Percentiles rank a stretch among this genome's conserved stretches.
phyloP scores from a whole-genome alignment of 2,329 filamentous ascomycete genomes.

The Epichloe brachyelytri region DNA sequence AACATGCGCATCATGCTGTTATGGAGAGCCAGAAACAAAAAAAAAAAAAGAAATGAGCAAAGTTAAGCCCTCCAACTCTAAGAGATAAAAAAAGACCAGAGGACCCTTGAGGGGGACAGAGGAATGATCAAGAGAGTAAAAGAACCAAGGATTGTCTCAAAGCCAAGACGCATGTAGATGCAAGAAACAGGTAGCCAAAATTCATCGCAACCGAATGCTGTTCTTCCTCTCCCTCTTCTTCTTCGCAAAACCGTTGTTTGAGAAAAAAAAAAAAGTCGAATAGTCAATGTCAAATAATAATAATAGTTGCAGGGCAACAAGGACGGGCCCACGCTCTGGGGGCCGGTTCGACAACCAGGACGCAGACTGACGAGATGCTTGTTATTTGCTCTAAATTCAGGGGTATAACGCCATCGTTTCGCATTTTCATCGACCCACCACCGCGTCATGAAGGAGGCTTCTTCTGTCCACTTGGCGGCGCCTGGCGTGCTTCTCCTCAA shows the following conservation, averaged over 20 bases:
- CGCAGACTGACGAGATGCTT: too few relatives aligned
- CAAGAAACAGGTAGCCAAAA: background rate
- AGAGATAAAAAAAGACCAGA: background rate
- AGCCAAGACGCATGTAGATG: background rate
- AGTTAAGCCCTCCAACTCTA: background rate
- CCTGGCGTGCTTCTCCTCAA: slow-evolving; percentile 12
- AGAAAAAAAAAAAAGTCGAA: background rate
- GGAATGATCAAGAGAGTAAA: background rate
- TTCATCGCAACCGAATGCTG: background rate
- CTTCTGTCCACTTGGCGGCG: slow-evolving; percentile 19
- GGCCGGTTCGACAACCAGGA: background rate
- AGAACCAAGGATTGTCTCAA: background rate
- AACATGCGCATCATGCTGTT: background rate
- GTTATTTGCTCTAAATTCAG: background rate
- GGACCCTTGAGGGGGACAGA: too few relatives aligned
- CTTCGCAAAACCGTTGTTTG: background rate
- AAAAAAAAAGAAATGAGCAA: background rate
- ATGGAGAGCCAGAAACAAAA: background rate
- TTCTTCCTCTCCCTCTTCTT: background rate
- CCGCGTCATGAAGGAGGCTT: slow-evolving; percentile 18
- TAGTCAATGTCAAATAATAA: background rate
- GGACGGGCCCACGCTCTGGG: background rate
- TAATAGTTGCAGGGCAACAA: background rate
- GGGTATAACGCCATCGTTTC: slow-evolving; percentile 19
- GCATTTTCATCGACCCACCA: slow-evolving; percentile 24